Evolutionary conservation across 1,139 yeast species (phyloP).

Genomic region (Torulaspora globosa): DNA sequence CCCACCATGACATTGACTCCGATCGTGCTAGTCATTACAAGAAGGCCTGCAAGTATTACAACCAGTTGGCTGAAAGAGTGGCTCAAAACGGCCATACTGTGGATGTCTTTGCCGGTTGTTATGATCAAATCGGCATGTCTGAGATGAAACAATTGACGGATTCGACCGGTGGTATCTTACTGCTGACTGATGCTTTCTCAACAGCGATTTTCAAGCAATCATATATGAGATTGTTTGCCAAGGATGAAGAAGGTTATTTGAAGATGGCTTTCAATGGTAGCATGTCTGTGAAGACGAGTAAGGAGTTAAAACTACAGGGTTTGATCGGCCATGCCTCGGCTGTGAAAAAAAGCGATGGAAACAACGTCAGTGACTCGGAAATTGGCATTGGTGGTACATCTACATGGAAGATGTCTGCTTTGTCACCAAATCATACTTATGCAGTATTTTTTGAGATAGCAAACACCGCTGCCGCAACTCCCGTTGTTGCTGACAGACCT

Average conservation of each 20-base stretch:
- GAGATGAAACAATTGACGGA: constrained; percentile 91
- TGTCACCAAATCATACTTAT: constrained; percentile 83
- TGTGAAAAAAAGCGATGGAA: constrained; percentile 51
- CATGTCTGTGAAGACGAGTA: constrained; percentile 82
- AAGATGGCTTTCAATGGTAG: constrained; percentile 85
- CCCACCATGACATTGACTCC: constrained; percentile 90
- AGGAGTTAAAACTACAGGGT: constrained; percentile 86
- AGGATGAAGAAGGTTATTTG: constrained; percentile 80
- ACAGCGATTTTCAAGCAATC: constrained; percentile 96
- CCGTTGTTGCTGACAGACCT: constrained; percentile 29
- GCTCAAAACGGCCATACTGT: constrained; percentile 79
- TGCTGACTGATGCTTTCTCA: constrained; percentile 91
- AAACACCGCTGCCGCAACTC: constrained; percentile 45
- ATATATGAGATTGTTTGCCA: constrained; percentile 77
- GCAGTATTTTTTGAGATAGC: constrained; percentile 85
- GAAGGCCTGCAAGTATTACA: constrained; percentile 85
- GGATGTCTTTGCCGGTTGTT: constrained; percentile 95
- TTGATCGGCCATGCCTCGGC: constrained; percentile 91
- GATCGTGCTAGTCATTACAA: constrained; percentile 90
- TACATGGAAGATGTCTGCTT: constrained; percentile 76
- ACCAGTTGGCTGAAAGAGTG: constrained; percentile 67
- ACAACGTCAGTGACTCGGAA: constrained; percentile 85
- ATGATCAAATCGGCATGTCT: constrained; percentile 95
- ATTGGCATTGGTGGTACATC: constrained; percentile 91
- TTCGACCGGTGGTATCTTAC: constrained; percentile 88